phyloP scores from a whole-genome alignment of 1,284 basidiomycete genomes.

The Cutaneotrichosporon dermatis region DNA sequence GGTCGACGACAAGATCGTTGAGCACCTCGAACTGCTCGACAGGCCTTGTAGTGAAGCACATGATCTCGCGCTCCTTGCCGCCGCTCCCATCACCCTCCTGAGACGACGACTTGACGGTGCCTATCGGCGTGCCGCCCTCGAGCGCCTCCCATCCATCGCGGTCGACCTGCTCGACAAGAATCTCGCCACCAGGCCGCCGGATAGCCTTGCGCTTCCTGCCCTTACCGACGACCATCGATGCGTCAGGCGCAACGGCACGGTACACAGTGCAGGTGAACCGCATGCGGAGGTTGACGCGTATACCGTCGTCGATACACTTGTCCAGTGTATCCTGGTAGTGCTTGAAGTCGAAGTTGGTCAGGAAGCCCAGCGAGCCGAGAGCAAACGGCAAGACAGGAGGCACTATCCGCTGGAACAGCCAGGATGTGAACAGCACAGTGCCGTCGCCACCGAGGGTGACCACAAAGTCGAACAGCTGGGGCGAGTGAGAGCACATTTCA shows the following conservation, averaged over 20 bases:
- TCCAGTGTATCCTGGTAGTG: conserved; percentile 85
- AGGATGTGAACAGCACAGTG: conserved; percentile 97
- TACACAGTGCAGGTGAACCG: conserved; percentile 98
- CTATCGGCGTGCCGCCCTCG: conserved; percentile 56
- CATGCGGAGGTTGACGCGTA: conserved; percentile 97
- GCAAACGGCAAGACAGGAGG: conserved; percentile 97
- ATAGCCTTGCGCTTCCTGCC: conserved; percentile 67
- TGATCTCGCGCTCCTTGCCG: conserved; percentile 87
- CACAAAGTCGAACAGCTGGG: conserved; percentile 97
- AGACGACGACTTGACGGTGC: neutral
- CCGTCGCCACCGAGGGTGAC: conserved; percentile 98
- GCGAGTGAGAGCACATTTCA: conserved; percentile 86
- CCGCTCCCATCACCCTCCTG: neutral
- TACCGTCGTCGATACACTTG: conserved; percentile 83
- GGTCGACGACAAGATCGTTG: conserved; percentile 96
- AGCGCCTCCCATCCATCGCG: conserved; percentile 89
- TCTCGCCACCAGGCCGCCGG: conserved; percentile 86
- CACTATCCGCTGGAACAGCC: conserved; percentile 97
- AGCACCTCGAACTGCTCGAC: conserved; percentile 97
- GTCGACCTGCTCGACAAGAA: conserved; percentile 85
- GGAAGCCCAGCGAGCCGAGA: conserved; percentile 93
- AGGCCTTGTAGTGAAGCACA: conserved; percentile 92
- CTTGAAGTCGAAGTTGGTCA: conserved; percentile 95
- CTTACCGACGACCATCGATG: conserved; percentile 41
- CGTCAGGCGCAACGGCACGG: conserved; percentile 71